These are phyloP conservation scores for Musa troglodytarum DNA, from an alignment of 176 grass and related monocot genomes.

Conservation along the genomic window DNA sequence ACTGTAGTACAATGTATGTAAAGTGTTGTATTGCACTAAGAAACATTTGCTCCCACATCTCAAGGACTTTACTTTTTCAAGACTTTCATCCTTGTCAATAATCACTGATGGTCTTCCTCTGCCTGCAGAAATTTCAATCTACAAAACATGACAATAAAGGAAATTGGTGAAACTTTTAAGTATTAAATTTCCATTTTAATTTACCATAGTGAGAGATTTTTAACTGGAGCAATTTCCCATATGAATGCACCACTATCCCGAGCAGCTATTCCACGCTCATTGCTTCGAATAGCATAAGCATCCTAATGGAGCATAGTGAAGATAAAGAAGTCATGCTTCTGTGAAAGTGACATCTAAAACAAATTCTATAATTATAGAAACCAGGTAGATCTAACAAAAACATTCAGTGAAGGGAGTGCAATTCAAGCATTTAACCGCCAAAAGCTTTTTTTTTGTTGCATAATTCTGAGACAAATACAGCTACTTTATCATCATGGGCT, in stretches of 20 bases:
- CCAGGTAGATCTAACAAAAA: no score
- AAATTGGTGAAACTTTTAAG: slow-evolving; percentile 7
- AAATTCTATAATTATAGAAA: no score
- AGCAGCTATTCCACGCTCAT: slow-evolving; percentile 87
- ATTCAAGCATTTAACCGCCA: no score
- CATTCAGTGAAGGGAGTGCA: no score
- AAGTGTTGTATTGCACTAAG: background rate
- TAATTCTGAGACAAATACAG: no score
- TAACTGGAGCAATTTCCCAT: slow-evolving; percentile 87
- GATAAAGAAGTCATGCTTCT: no score
- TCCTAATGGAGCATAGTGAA: slow-evolving; percentile 30
- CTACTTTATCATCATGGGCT: no score
- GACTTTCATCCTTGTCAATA: slow-evolving; percentile 82
- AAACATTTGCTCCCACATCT: background rate
- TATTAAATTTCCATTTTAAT: slow-evolving; percentile 10
- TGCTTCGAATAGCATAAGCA: slow-evolving; percentile 85
- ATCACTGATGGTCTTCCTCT: slow-evolving; percentile 59
- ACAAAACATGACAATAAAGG: slow-evolving; percentile 1
- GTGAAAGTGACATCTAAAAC: no score
- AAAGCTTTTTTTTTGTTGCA: no score
- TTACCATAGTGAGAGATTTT: slow-evolving; percentile 12
- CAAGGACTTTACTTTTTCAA: slow-evolving; percentile 46
- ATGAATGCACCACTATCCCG: slow-evolving; percentile 71
- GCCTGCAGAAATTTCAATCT: slow-evolving; percentile 87
- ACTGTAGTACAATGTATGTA: background rate